Evolutionary conservation across 1,139 yeast species (phyloP).

Genomic region (Magnusiomyces magnusii): DNA sequence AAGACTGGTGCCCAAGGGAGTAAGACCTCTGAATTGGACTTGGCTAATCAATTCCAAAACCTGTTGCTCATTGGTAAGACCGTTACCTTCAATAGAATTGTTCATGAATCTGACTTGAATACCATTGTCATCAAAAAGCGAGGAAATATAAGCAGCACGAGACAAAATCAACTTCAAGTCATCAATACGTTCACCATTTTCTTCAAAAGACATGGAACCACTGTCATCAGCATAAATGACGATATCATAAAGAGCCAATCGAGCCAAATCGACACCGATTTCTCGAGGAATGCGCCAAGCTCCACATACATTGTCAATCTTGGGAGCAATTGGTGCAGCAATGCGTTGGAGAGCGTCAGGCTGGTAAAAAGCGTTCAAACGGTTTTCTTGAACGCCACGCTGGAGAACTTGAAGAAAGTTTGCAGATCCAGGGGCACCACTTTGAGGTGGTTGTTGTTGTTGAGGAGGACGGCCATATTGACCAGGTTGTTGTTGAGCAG

Average conservation of each 20-base stretch:
- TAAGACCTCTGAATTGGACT: constrained; percentile 28
- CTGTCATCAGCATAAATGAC: constrained; percentile 31
- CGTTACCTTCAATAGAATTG: constrained; percentile 24
- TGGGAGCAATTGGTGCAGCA: constrained; percentile 23
- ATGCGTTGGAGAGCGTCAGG: constrained; percentile 28
- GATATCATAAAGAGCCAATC: constrained; percentile 30
- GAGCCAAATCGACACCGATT: constrained; percentile 28
- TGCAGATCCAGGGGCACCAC: background rate
- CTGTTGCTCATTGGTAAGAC: constrained; percentile 25
- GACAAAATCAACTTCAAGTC: constrained; percentile 29
- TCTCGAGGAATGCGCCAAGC: constrained; percentile 29
- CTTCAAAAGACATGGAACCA: constrained; percentile 33
- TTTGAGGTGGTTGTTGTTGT: background rate
- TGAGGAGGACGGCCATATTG: constrained; percentile 17
- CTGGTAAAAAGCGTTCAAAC: constrained; percentile 25
- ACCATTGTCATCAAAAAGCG: constrained; percentile 30
- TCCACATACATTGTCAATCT: constrained; percentile 22
- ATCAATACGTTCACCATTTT: constrained; percentile 32
- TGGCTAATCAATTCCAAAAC: constrained; percentile 24
- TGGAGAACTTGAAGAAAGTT: constrained; percentile 21
- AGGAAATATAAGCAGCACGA: constrained; percentile 28
- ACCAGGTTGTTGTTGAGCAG: constrained; percentile 9
- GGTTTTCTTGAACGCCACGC: constrained; percentile 27
- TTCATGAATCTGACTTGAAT: constrained; percentile 31
- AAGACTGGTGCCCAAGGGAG: constrained; percentile 30